Percentiles rank a stretch among this genome's conserved stretches.
phyloP scores from a whole-genome alignment of 2,329 filamentous ascomycete species.

The Annulohypoxylon truncatum region DNA sequence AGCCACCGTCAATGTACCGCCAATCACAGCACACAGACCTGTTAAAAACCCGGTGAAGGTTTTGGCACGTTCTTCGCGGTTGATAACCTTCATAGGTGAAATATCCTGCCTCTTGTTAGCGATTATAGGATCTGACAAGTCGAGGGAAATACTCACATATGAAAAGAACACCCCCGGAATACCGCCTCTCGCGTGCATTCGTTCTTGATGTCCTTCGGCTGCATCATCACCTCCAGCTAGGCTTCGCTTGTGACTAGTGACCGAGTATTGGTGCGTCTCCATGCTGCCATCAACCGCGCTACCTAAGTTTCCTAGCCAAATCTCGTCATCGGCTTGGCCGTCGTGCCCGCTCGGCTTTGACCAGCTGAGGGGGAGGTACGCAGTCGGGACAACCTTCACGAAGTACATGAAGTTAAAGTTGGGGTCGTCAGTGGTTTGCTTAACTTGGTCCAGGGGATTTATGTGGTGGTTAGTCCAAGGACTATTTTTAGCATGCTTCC shows the following conservation, averaged over 20 bases:
- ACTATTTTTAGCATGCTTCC: slow-evolving; percentile 65
- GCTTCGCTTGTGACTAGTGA: slow-evolving; percentile 95
- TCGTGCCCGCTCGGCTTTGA: slow-evolving; percentile 60
- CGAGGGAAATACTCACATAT: slow-evolving; percentile 73
- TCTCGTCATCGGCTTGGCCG: slow-evolving; percentile 59
- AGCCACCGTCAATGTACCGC: slow-evolving; percentile 94
- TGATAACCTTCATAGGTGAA: slow-evolving; percentile 99
- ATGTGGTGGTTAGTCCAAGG: slow-evolving; percentile 90
- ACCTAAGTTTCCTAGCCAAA: slow-evolving; percentile 76
- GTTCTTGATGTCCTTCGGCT: slow-evolving; percentile 90
- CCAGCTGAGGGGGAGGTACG: slow-evolving; percentile 91
- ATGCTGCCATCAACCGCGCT: slow-evolving; percentile 79
- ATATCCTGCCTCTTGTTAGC: slow-evolving; percentile 75
- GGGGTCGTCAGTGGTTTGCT: slow-evolving; percentile 81
- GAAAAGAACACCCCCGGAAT: slow-evolving; percentile 99
- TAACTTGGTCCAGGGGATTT: slow-evolving; percentile 87
- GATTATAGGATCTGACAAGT: not conserved
- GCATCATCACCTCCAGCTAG: slow-evolving; percentile 85
- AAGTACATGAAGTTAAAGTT: slow-evolving; percentile 99
- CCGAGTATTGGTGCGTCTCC: slow-evolving; percentile 98
- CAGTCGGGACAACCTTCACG: slow-evolving; percentile 96
- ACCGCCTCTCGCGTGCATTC: slow-evolving; percentile 87
- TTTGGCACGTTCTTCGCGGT: slow-evolving; percentile 90
- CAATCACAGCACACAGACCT: slow-evolving; percentile 92
- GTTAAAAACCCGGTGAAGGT: slow-evolving; percentile 92